A percentile compares a stretch with the other conserved stretches of the same genome.
Evolutionary conservation across 148 eudicot genomes (phyloP).

Genomic region (Rhododendron griersonianum): DNA sequence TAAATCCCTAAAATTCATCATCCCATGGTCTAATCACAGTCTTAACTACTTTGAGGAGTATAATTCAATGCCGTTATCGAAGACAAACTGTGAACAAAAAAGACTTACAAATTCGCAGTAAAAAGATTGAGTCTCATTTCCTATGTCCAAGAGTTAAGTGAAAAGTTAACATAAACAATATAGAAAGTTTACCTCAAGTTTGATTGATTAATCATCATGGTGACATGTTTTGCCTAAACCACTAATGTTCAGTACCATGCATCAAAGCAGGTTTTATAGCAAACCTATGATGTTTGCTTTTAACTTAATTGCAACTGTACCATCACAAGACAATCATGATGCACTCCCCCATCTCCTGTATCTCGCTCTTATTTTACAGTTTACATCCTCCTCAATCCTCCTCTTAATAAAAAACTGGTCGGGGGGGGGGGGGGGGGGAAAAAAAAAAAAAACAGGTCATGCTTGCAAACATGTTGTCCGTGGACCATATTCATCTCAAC

Average conservation of each 20-base stretch:
- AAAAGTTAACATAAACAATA: background rate
- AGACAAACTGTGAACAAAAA: background rate
- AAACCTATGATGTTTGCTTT: background rate
- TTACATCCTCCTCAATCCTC: background rate
- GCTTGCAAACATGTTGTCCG: background rate
- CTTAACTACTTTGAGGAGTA: background rate
- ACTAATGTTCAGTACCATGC: background rate
- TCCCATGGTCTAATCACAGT: background rate
- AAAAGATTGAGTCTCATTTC: background rate
- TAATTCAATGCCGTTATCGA: background rate
- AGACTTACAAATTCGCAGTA: background rate
- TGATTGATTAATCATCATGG: background rate
- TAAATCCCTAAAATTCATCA: background rate
- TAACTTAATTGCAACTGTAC: background rate
- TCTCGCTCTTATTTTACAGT: background rate
- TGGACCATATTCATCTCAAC: background rate
- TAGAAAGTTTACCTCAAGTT: background rate
- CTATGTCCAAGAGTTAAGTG: background rate
- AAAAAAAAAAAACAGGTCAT: background rate
- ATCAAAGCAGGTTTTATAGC: background rate
- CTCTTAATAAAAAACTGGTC: background rate
- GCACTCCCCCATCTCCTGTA: background rate
- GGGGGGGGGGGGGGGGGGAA: no score
- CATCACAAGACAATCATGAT: background rate
- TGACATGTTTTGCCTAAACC: background rate